phyloP scores from a whole-genome alignment of 2,329 filamentous ascomycete species.

The Cercospora citrullina region DNA sequence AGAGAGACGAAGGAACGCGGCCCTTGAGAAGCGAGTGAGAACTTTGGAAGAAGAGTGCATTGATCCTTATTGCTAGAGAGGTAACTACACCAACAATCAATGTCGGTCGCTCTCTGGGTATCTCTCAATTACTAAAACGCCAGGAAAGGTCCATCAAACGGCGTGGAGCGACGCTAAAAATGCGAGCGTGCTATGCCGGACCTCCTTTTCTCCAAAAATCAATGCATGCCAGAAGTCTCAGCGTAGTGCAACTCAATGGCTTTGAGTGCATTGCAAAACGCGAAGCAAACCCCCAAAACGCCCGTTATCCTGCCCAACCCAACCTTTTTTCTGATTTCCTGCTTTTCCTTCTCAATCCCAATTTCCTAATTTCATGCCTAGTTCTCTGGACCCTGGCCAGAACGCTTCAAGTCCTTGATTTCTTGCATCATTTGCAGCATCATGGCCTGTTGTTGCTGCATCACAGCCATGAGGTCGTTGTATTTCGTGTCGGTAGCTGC shows the following conservation, averaged over 20 bases:
- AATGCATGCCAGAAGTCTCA: background rate
- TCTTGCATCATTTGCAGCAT: constrained; percentile 24
- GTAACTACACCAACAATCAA: background rate
- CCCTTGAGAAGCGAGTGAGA: background rate
- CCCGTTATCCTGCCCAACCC: background rate
- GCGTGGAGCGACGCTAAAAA: background rate
- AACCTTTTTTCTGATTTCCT: background rate
- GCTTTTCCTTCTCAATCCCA: background rate
- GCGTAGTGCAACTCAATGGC: background rate
- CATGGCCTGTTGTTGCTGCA: constrained; percentile 20
- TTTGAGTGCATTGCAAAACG: background rate
- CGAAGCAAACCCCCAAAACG: background rate
- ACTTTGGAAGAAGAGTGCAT: constrained; percentile 9
- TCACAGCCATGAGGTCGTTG: constrained; percentile 15
- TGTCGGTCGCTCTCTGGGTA: background rate
- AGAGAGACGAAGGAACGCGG: background rate
- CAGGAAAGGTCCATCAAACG: background rate
- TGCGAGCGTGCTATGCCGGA: background rate
- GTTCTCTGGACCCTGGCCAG: background rate
- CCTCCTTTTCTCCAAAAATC: background rate
- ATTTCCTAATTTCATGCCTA: background rate
- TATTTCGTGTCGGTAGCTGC: background rate
- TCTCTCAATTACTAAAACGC: background rate
- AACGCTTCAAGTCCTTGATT: constrained; percentile 21
- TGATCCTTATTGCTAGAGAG: background rate